phyloP scores from a whole-genome alignment of 176 grass and related monocot species.

The Carex parvula region DNA sequence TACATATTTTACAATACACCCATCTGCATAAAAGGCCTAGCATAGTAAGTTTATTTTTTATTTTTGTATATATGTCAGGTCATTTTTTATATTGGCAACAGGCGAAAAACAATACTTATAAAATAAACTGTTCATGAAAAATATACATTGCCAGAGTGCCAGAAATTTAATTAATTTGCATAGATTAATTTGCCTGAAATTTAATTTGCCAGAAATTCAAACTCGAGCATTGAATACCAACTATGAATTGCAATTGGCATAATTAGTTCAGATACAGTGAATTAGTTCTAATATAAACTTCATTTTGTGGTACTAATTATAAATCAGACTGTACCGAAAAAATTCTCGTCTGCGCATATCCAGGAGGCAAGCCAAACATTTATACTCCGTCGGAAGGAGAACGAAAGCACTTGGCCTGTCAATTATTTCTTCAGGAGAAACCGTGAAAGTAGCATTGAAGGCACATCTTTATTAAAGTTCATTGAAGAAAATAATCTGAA shows the following conservation, averaged over 20 bases:
- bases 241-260: neutral
- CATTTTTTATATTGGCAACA: no score
- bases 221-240: neutral
- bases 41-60: neutral
- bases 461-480: neutral
- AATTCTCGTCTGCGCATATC: slow-evolving; percentile 28
- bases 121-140: no score
- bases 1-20: slow-evolving; percentile 31
- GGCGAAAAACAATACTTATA: no score
- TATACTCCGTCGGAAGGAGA: slow-evolving; percentile 11
- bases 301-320: neutral
- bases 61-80: no score
- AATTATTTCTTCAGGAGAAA: neutral
- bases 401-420: neutral
- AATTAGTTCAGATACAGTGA: neutral
- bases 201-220: neutral
- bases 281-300: neutral
- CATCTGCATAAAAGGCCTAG: neutral
- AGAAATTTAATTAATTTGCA: no score
- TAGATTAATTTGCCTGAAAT: no score
- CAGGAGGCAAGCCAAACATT: slow-evolving; percentile 7
- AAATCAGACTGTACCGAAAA: slow-evolving; percentile 26
- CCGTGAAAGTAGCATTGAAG: neutral
- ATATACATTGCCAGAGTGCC: no score
- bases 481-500: neutral